A percentile compares a stretch with the other conserved stretches of the same genome.
phyloP scores from a whole-genome alignment of 495 filamentous ascomycete species.

The Platismatia glauca region DNA sequence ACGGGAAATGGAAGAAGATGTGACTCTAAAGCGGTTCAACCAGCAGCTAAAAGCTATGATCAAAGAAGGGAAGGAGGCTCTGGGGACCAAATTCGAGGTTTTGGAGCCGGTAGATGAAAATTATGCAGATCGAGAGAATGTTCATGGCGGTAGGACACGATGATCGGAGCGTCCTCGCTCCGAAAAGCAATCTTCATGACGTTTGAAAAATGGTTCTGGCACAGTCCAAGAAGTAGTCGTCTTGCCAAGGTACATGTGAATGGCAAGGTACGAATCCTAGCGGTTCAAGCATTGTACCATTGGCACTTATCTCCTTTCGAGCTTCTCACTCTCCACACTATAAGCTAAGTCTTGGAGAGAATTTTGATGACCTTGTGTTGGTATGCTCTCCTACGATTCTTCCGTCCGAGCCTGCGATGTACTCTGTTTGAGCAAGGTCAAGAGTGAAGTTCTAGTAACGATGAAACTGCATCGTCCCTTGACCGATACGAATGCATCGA shows the following conservation, averaged over 20 bases:
- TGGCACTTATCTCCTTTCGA: too few species aligned
- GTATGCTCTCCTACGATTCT: too few species aligned
- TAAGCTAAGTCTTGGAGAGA: too few species aligned
- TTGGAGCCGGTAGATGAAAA: slow-evolving; percentile 36
- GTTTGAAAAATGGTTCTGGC: not conserved
- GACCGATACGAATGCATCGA: not conserved
- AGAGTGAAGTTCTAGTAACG: too few species aligned
- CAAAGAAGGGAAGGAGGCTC: slow-evolving; percentile 72
- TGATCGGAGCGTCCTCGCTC: not conserved
- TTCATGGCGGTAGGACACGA: slow-evolving; percentile 1
- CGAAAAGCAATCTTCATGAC: not conserved
- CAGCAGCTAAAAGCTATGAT: slow-evolving; percentile 76
- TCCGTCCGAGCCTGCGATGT: not conserved
- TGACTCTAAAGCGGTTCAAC: slow-evolving; percentile 68
- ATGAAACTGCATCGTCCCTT: too few species aligned
- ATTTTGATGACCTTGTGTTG: too few species aligned
- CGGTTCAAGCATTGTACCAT: too few species aligned
- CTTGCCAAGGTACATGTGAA: too few species aligned
- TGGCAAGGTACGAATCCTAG: too few species aligned
- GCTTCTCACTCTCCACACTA: too few species aligned
- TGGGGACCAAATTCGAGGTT: slow-evolving; percentile 72
- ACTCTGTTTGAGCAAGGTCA: not conserved
- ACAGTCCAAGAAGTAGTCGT: not conserved
- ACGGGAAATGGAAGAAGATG: slow-evolving; percentile 71
- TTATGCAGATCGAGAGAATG: slow-evolving; percentile 14